Conservation (phyloP, 2,329 filamentous ascomycete genomes). For the Ascochyta fabae region DNA sequence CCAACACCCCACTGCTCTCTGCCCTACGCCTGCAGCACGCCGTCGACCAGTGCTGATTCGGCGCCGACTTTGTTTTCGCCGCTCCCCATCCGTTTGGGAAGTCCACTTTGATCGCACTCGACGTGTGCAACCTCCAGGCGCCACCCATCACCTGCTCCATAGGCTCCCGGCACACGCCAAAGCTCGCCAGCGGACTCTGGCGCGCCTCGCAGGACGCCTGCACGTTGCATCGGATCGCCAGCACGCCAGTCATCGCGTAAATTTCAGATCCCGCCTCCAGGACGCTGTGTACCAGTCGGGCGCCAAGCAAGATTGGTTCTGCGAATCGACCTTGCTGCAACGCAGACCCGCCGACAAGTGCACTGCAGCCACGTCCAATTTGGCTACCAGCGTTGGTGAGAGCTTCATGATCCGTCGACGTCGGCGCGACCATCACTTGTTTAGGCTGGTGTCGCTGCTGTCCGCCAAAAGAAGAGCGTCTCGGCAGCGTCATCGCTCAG, state of each 20-base stretch:
- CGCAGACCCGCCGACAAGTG: constrained; percentile 20
- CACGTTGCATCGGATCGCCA: constrained; percentile 29
- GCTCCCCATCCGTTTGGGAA: constrained; percentile 22
- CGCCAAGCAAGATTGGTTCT: constrained; percentile 26
- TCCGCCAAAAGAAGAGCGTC: constrained; percentile 27
- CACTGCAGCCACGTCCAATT: constrained; percentile 46
- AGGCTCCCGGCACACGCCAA: constrained; percentile 19
- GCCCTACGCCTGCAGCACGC: constrained; percentile 1
- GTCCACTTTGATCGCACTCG: constrained; percentile 23
- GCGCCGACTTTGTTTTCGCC: constrained; percentile 27
- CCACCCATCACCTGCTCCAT: constrained; percentile 28
- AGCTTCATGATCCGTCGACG: constrained; percentile 33
- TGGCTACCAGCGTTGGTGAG: constrained; percentile 27
- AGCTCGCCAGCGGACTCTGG: constrained; percentile 20
- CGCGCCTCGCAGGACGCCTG: constrained; percentile 30
- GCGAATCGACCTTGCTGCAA: constrained; percentile 25
- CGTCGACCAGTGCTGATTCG: constrained; percentile 6
- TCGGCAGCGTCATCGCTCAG: constrained; percentile 23
- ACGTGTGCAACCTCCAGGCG: constrained; percentile 36
- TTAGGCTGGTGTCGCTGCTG: constrained; percentile 38
- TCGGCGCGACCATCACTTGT: constrained; percentile 35
- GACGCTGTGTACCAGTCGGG: constrained; percentile 26
- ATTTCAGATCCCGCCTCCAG: constrained; percentile 31
- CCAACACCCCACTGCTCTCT: constrained; percentile 10
- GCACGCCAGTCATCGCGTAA: constrained; percentile 25